Conservation (phyloP, 2,329 filamentous ascomycete species). For the Phaeosphaeriaceae sp. region DNA sequence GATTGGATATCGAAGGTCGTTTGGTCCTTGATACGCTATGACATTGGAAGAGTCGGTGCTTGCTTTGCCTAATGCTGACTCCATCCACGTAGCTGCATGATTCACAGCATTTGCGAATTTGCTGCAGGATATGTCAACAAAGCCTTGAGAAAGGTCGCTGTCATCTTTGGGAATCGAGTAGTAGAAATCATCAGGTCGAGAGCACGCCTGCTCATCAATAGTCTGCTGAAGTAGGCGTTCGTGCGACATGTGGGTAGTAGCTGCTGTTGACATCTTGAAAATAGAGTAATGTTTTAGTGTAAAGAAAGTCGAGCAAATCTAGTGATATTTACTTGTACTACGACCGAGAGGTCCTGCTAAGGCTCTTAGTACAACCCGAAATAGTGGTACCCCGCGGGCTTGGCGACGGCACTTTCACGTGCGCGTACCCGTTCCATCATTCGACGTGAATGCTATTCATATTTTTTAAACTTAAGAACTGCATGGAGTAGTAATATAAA, state of each 20-base stretch:
- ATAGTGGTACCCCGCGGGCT: neutral
- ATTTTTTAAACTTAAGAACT: too few species aligned
- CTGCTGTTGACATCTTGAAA: neutral
- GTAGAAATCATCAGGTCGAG: neutral
- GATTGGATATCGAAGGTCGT: conserved; percentile 11
- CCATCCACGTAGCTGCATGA: conserved; percentile 30
- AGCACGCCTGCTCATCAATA: conserved; percentile 1
- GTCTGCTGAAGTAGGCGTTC: neutral
- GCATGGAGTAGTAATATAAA: too few species aligned
- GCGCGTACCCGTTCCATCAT: too few species aligned
- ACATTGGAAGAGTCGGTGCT: neutral
- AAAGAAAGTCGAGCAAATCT: too few species aligned
- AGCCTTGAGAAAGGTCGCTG: conserved; percentile 10
- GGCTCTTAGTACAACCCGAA: neutral
- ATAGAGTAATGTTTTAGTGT: too few species aligned
- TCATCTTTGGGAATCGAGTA: conserved; percentile 8
- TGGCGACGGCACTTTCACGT: neutral
- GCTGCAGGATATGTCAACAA: conserved; percentile 17
- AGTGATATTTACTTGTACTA: neutral
- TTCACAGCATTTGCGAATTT: conserved; percentile 28
- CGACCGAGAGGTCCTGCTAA: neutral
- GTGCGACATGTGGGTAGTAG: neutral
- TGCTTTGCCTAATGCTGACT: neutral
- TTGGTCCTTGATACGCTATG: conserved; percentile 8
- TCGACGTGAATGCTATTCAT: too few species aligned